Evolutionary conservation across 371 early-diverging fungal genomes (phyloP), one percentile per base, ranked within the genome.

Genomic region (Lichtheimia ramosa): DNA sequence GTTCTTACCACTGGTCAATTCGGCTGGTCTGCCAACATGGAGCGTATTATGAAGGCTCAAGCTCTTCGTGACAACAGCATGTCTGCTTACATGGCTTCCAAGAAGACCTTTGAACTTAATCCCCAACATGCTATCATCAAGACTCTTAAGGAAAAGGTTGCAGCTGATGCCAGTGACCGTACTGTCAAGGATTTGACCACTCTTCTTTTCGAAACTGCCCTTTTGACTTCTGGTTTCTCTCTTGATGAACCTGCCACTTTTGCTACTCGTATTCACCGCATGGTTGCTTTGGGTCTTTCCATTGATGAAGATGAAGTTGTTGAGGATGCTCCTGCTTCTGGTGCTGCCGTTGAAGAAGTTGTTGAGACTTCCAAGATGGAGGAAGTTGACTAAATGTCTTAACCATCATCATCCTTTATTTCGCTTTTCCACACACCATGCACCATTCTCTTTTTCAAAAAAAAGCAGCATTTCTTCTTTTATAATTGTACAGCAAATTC

Each of bases 21-120:
- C 71, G 98, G 98, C 59, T 96, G 98, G 96, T 94, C 98, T 40
- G 96, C 96, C 74, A 97, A 97, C 91, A 97, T 97, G 97, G 99
- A 99, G 83, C 93, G 96, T 83, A 98, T 99, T 90, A 98, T 99
- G 96, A 96, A 93, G 87, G 95, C 98, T 48, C 99, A 99, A 84
- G 97, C 99, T 43, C 90, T 96, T 67, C 93, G 97, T 75, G 97
- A 99, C 81, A 86, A 89, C 50, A 89, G 91, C 69, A 96, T 97
- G 97, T 90, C 94, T 48, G 80, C 91, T 49, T 97, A 96, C 92
- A 96, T 96, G 97, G 93, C 92, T 41, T 91, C 92, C 74, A 99
- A 99, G 93, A 97, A 97, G 92, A 97, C 94, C 54, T 83, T 99
- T 60, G 98, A 98, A 82, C 82, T 99, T 74, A 98, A 99, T 90